Evolutionary conservation across 805 yeast genomes (phyloP).

Genomic region (Metschnikowia kofuensis): DNA sequence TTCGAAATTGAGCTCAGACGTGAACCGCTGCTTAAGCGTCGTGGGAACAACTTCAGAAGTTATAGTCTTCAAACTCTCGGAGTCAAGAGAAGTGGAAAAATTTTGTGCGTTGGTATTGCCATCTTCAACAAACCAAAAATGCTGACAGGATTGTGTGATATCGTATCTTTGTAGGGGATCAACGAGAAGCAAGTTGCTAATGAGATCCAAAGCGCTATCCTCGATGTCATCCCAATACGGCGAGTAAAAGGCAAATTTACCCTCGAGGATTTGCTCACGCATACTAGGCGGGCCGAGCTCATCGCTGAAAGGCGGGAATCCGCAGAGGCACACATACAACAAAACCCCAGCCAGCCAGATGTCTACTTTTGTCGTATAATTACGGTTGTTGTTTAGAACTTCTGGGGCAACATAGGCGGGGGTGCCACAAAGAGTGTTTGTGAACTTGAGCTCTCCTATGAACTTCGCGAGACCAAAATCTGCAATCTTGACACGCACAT

Average conservation of each 20-base stretch:
- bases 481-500: constrained; percentile 70
- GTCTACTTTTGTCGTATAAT: constrained; percentile 71
- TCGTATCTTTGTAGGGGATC: constrained; percentile 45
- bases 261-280: constrained; percentile 69
- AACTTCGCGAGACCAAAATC: constrained; percentile 76
- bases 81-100: neutral
- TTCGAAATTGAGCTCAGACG: constrained; percentile 15
- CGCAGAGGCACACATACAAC: constrained; percentile 74
- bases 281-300: constrained; percentile 77
- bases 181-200: constrained; percentile 57
- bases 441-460: constrained; percentile 69
- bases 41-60: constrained; percentile 11
- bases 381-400: constrained; percentile 52
- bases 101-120: neutral
- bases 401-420: constrained; percentile 90
- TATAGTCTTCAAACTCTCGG: constrained; percentile 1
- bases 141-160: constrained; percentile 37
- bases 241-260: constrained; percentile 68
- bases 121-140: constrained; percentile 42
- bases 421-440: constrained; percentile 80
- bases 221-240: constrained; percentile 76
- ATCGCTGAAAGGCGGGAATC: constrained; percentile 83
- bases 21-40: constrained; percentile 16
- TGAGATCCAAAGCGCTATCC: constrained; percentile 64
- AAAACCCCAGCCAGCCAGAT: constrained; percentile 82